phyloP scores from a whole-genome alignment of 768 basidiomycete species.

The Bullera alba region DNA sequence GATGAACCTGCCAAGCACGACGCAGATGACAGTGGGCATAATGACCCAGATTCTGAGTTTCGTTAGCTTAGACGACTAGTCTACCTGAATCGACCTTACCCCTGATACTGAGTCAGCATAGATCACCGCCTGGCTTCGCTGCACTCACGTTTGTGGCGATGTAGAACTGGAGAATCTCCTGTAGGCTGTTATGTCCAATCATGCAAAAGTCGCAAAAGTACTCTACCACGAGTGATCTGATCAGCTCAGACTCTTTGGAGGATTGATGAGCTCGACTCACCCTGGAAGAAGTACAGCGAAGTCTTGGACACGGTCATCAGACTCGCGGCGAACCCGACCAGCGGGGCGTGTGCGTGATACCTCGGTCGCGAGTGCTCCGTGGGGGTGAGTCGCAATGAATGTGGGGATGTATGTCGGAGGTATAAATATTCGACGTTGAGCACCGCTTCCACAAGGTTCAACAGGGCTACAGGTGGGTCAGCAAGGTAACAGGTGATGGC shows the following conservation, averaged over 20 bases:
- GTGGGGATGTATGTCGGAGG: slow-evolving; percentile 56
- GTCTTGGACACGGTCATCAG: slow-evolving; percentile 83
- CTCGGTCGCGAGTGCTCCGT: background rate
- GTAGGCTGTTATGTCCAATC: slow-evolving; percentile 59
- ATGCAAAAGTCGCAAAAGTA: slow-evolving; percentile 53
- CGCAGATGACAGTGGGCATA: slow-evolving; percentile 59
- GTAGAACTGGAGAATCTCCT: slow-evolving; percentile 57
- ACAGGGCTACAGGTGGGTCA: slow-evolving; percentile 57
- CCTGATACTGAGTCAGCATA: slow-evolving; percentile 11
- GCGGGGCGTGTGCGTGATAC: slow-evolving; percentile 55
- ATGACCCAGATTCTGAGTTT: slow-evolving; percentile 69
- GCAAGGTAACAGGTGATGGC: slow-evolving; percentile 1
- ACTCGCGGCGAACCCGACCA: slow-evolving; percentile 66
- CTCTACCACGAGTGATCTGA: slow-evolving; percentile 17
- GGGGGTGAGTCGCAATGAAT: slow-evolving; percentile 43
- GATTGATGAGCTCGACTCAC: slow-evolving; percentile 51
- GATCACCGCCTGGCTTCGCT: background rate
- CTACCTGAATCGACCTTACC: too few species aligned
- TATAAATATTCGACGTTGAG: slow-evolving; percentile 71
- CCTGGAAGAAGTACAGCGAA: slow-evolving; percentile 69
- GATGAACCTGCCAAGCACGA: slow-evolving; percentile 61
- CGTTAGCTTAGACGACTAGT: slow-evolving; percentile 7
- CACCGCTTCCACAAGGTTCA: slow-evolving; percentile 73
- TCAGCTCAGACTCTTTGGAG: too few species aligned
- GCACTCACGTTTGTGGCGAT: slow-evolving; percentile 61